phyloP scores from a whole-genome alignment of 148 eudicot species.

The Rhododendron griersonianum region DNA sequence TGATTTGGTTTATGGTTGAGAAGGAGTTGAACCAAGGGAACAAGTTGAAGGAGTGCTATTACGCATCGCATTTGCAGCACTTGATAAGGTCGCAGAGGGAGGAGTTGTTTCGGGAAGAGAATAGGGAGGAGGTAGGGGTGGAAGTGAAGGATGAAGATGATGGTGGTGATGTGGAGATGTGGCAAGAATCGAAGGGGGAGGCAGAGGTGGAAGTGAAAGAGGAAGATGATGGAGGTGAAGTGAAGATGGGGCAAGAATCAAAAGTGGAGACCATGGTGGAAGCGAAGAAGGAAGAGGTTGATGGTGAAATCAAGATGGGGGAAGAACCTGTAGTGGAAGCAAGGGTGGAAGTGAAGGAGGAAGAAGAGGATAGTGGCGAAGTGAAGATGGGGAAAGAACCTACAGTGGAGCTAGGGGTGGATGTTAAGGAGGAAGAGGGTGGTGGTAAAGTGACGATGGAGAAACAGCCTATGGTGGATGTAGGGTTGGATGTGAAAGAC shows the following conservation, averaged over 20 bases:
- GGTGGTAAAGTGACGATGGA: slow-evolving; percentile 21
- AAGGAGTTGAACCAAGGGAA: slow-evolving; percentile 65
- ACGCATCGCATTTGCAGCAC: slow-evolving; percentile 82
- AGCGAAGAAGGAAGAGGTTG: not conserved
- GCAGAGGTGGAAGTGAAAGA: slow-evolving; percentile 14
- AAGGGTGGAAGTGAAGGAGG: not conserved
- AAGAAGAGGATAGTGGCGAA: not conserved
- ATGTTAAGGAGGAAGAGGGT: slow-evolving; percentile 24
- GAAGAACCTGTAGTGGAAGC: not conserved
- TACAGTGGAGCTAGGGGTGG: slow-evolving; percentile 12
- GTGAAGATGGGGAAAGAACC: slow-evolving; percentile 5
- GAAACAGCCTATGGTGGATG: slow-evolving; percentile 6
- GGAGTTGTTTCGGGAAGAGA: slow-evolving; percentile 28
- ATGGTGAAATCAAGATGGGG: slow-evolving; percentile 31
- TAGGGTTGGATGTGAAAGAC: slow-evolving; percentile 11
- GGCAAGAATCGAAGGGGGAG: slow-evolving; percentile 9
- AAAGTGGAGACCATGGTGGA: not conserved
- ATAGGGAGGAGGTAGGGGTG: slow-evolving; percentile 8
- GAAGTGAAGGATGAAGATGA: slow-evolving; percentile 30
- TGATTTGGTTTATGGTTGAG: slow-evolving; percentile 87
- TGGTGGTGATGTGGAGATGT: slow-evolving; percentile 23
- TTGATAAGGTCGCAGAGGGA: slow-evolving; percentile 56
- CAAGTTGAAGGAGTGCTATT: slow-evolving; percentile 58
- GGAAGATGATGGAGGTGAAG: slow-evolving; percentile 29
- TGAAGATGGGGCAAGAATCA: slow-evolving; percentile 24